Percentiles rank a stretch among this genome's conserved stretches.
Conservation (phyloP, 139 green algal genomes). For the Chlamydomonas applanata region DNA sequence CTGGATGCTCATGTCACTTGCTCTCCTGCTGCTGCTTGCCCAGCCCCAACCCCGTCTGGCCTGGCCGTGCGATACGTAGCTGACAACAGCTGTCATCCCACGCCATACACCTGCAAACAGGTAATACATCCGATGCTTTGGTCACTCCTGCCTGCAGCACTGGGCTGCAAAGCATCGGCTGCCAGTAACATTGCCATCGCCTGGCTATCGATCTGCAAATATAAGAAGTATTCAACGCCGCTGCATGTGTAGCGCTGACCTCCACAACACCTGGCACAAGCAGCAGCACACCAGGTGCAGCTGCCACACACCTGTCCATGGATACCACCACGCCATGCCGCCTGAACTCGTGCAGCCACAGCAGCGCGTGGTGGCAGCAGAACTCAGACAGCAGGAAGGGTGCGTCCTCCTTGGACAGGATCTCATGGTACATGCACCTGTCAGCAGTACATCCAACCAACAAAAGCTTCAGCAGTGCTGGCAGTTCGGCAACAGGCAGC, state of each 20-base stretch:
- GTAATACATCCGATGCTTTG: no score
- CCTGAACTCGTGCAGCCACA: slow-evolving; percentile 19
- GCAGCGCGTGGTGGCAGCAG: slow-evolving; percentile 20
- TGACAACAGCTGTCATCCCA: slow-evolving; percentile 12
- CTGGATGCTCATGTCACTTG: no score
- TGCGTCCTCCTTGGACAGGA: slow-evolving; percentile 17
- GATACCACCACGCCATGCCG: slow-evolving; percentile 1
- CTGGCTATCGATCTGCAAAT: no score
- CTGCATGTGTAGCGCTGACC: no score
- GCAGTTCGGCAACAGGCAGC: no score
- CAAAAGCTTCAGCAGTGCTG: no score
- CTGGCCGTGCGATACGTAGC: slow-evolving; percentile 3
- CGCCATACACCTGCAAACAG: background rate
- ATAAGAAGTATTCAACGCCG: no score
- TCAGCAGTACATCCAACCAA: background rate
- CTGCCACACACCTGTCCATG: background rate
- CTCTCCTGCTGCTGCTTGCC: background rate
- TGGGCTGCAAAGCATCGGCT: no score
- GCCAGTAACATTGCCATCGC: no score
- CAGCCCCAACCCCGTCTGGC: background rate
- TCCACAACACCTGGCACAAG: no score
- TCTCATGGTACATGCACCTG: slow-evolving; percentile 24
- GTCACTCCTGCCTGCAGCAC: no score
- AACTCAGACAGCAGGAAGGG: slow-evolving; percentile 24
- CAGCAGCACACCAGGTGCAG: no score